These are phyloP conservation scores for Penicillium crystallinum DNA, from an alignment of 495 filamentous ascomycete genomes.

Conservation along the genomic window DNA sequence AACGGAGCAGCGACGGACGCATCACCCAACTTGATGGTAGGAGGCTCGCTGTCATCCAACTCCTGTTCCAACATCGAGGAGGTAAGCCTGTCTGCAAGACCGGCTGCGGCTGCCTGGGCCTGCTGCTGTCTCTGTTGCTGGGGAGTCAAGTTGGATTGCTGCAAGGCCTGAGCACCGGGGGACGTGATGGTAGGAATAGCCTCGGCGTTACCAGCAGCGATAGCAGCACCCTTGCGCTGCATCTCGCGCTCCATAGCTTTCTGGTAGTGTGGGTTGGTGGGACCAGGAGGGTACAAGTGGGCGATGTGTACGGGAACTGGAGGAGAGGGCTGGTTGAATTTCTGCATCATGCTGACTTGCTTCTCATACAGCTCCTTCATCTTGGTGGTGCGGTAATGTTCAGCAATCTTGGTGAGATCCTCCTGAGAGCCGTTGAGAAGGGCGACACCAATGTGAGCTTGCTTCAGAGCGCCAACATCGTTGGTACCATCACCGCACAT, in stretches of 20 bases:
- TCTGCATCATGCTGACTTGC: constrained; percentile 80
- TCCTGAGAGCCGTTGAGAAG: constrained; percentile 92
- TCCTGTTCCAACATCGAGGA: constrained; percentile 85
- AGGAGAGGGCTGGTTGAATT: constrained; percentile 87
- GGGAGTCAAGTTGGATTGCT: constrained; percentile 48
- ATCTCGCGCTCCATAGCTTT: constrained; percentile 85
- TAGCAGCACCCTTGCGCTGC: constrained; percentile 58
- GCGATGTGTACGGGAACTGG: constrained; percentile 88
- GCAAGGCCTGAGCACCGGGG: constrained; percentile 63
- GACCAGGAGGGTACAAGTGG: constrained; percentile 89
- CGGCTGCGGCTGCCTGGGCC: constrained; percentile 64
- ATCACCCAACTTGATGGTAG: constrained; percentile 95
- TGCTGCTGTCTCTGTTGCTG: constrained; percentile 59
- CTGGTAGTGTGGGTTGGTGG: constrained; percentile 89
- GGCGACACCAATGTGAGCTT: constrained; percentile 95
- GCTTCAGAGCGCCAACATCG: constrained; percentile 95
- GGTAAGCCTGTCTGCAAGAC: constrained; percentile 83
- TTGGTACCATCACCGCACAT: constrained; percentile 99
- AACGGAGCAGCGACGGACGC: constrained; percentile 96
- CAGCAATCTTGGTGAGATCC: constrained; percentile 83
- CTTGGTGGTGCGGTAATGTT: constrained; percentile 87
- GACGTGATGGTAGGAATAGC: constrained; percentile 63
- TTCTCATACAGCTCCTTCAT: constrained; percentile 99
- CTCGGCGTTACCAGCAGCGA: constrained; percentile 40
- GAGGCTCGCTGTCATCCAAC: constrained; percentile 83